These are phyloP conservation scores for Cyberlindnera japonica DNA, from an alignment of 805 yeast genomes.

Conservation along the genomic window DNA sequence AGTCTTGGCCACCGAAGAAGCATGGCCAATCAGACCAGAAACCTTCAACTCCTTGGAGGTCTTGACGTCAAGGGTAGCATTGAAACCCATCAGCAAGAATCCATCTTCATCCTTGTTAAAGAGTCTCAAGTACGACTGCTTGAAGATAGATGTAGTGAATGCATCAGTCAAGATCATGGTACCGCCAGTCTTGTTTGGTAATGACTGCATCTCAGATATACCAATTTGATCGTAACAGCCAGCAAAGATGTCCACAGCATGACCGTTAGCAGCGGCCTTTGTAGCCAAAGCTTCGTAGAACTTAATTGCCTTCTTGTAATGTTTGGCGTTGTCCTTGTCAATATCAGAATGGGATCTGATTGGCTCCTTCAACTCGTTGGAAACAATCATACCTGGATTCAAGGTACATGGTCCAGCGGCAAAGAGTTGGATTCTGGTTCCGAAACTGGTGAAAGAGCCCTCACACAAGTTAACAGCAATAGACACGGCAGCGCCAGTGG, in stretches of 20 bases:
- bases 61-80: conserved; percentile 82
- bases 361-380: conserved; percentile 88
- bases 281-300: conserved; percentile 73
- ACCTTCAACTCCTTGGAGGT: conserved; percentile 85
- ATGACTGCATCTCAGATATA: conserved; percentile 58
- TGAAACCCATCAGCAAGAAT: conserved; percentile 83
- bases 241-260: conserved; percentile 84
- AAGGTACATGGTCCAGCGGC: conserved; percentile 95
- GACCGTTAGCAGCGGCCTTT: conserved; percentile 68
- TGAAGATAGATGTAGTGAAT: conserved; percentile 63
- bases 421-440: conserved; percentile 85
- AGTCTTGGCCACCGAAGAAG: conserved; percentile 61
- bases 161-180: conserved; percentile 59
- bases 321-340: conserved; percentile 85
- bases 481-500: conserved; percentile 88
- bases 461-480: conserved; percentile 82
- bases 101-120: conserved; percentile 88
- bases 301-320: conserved; percentile 79
- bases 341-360: conserved; percentile 96
- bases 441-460: conserved; percentile 76
- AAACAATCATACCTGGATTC: conserved; percentile 92
- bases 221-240: conserved; percentile 89
- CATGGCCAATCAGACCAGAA: conserved; percentile 93
- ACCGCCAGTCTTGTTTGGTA: conserved; percentile 60
- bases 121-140: conserved; percentile 65